These are phyloP conservation scores for Cenchrus americanus DNA, from an alignment of 176 grass and related monocot species.

Conservation along the genomic window DNA sequence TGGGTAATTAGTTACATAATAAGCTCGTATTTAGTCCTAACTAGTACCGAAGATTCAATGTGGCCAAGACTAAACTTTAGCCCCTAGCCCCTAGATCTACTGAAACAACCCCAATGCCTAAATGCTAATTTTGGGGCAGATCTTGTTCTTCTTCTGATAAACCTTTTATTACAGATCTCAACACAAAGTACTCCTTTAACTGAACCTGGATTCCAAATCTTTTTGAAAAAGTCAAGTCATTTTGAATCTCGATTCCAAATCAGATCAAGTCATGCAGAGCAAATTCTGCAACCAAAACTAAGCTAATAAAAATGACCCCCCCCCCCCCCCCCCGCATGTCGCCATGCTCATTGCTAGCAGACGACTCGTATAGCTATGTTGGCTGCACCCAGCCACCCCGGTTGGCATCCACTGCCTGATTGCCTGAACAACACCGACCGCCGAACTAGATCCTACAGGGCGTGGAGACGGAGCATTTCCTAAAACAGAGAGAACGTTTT, in stretches of 20 bases:
- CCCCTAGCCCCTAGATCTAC: too few relatives aligned
- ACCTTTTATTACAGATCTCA: neutral
- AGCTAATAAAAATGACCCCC: neutral
- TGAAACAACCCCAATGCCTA: too few relatives aligned
- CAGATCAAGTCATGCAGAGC: neutral
- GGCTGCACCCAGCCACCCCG: neutral
- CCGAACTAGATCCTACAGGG: neutral
- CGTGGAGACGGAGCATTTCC: neutral
- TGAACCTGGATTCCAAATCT: neutral
- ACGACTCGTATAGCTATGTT: neutral
- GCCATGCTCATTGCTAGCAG: too few relatives aligned
- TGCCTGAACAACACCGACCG: neutral
- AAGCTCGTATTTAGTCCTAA: too few relatives aligned
- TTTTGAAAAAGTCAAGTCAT: too few relatives aligned
- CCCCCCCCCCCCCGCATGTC: too few relatives aligned
- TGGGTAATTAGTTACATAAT: too few relatives aligned
- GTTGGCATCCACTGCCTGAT: neutral
- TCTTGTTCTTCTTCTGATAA: neutral
- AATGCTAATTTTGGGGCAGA: neutral
- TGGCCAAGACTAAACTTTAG: too few relatives aligned
- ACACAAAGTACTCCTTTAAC: neutral
- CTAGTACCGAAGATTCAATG: too few relatives aligned
- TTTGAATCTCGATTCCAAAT: neutral
- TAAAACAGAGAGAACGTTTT: neutral
- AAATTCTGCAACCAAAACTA: neutral